These are phyloP conservation scores for Podaxis pistillaris DNA, from an alignment of 768 basidiomycete genomes.

Conservation along the genomic window DNA sequence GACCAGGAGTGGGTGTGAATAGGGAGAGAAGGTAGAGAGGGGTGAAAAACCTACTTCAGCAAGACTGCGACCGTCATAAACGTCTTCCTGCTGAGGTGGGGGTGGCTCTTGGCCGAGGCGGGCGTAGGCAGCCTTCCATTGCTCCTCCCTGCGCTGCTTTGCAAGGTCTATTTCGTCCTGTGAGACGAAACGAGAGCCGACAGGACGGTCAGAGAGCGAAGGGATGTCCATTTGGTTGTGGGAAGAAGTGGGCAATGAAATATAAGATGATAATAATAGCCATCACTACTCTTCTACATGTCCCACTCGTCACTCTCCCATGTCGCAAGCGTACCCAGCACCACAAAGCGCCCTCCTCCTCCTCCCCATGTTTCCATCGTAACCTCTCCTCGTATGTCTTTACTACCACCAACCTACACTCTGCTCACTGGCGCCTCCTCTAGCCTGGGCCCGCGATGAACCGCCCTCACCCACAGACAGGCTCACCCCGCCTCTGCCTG, in stretches of 20 bases:
- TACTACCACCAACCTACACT: not conserved
- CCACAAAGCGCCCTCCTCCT: slow-evolving; percentile 37
- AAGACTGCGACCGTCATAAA: slow-evolving; percentile 80
- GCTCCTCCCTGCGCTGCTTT: slow-evolving; percentile 70
- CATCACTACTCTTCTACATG: slow-evolving; percentile 7
- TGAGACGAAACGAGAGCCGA: slow-evolving; percentile 84
- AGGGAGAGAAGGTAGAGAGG: slow-evolving; percentile 24
- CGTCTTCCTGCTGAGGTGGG: slow-evolving; percentile 69
- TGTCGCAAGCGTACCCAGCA: slow-evolving; percentile 32
- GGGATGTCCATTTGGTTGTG: slow-evolving; percentile 42
- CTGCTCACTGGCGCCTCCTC: slow-evolving; percentile 8
- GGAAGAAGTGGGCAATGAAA: not conserved
- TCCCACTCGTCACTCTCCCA: slow-evolving; percentile 28
- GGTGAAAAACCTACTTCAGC: slow-evolving; percentile 67
- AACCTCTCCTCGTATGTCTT: slow-evolving; percentile 65
- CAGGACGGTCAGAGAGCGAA: slow-evolving; percentile 66
- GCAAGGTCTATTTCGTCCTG: slow-evolving; percentile 76
- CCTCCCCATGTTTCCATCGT: slow-evolving; percentile 56
- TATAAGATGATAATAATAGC: not conserved
- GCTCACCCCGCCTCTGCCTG: slow-evolving; percentile 18
- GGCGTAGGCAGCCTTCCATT: slow-evolving; percentile 90
- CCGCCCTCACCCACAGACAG: slow-evolving; percentile 65
- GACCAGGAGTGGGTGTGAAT: slow-evolving; percentile 48
- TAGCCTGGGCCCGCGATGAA: slow-evolving; percentile 85
- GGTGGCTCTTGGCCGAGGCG: slow-evolving; percentile 85